Evolutionary conservation across 2,329 filamentous ascomycete species (phyloP).

Genomic region (Fusarium bactridioides): DNA sequence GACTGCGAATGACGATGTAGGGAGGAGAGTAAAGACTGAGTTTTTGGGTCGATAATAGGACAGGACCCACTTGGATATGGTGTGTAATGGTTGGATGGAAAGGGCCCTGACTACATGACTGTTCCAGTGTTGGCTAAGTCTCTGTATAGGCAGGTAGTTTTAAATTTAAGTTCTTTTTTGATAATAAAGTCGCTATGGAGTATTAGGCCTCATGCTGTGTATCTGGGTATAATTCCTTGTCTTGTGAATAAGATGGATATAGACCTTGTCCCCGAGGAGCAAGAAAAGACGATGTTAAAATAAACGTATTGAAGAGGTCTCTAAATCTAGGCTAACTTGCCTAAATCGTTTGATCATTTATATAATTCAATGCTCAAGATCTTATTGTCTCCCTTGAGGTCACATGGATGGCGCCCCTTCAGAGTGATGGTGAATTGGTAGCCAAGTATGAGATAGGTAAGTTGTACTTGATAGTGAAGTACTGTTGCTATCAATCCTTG

Average conservation of each 20-base stretch:
- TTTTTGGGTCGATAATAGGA: conserved; percentile 25
- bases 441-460: not conserved
- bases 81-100: conserved; percentile 12
- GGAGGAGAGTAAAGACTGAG: not conserved
- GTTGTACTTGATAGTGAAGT: not conserved
- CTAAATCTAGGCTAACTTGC: not conserved
- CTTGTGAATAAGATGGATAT: not conserved
- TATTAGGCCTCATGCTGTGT: not conserved
- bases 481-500: not conserved
- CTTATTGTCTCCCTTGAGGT: not conserved
- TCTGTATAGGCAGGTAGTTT: not conserved
- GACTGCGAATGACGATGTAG: not conserved
- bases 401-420: not conserved
- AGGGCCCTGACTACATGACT: not conserved
- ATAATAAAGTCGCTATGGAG: not conserved
- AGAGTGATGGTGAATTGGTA: not conserved
- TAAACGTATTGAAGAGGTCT: not conserved
- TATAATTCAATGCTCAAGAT: not conserved
- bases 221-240: not conserved
- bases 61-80: conserved; percentile 27
- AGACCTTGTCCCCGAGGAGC: not conserved
- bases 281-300: not conserved
- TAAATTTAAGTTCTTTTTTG: too few species aligned
- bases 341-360: not conserved
- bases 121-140: not conserved